Evolutionary conservation across 495 filamentous ascomycete genomes (phyloP).

Genomic region (Penicillium longicatenatum): DNA sequence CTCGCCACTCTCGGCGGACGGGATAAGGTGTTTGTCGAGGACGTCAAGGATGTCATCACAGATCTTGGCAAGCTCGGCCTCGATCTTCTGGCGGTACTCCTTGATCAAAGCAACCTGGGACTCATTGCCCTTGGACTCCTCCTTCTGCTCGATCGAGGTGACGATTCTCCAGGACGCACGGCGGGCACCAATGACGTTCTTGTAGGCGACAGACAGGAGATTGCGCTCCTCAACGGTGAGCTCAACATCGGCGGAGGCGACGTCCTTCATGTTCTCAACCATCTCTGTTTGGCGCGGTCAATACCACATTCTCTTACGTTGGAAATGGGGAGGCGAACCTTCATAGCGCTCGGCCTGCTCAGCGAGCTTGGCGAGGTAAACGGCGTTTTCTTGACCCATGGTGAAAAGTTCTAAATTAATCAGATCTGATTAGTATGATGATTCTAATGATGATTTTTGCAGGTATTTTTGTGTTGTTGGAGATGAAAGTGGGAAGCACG

Average conservation of each 20-base stretch:
- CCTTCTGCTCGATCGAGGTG: conserved; percentile 99
- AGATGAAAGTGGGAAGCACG: conserved; percentile 23
- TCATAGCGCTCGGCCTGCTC: conserved; percentile 99
- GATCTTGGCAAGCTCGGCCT: conserved; percentile 97
- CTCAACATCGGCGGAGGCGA: conserved; percentile 93
- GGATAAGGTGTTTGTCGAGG: conserved; percentile 94
- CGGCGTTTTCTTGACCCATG: conserved; percentile 99
- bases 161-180: conserved; percentile 99
- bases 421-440: conserved; percentile 14
- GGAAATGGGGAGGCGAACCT: conserved; percentile 62
- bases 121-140: conserved; percentile 99
- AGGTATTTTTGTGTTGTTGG: conserved; percentile 2
- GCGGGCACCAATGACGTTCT: conserved; percentile 99
- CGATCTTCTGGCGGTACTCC: conserved; percentile 99
- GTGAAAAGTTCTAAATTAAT: conserved; percentile 48
- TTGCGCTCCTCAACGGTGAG: conserved; percentile 99
- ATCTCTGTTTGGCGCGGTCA: conserved; percentile 67
- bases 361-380: conserved; percentile 99
- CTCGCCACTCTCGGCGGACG: conserved; percentile 93
- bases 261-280: conserved; percentile 99
- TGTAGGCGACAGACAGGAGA: conserved; percentile 98
- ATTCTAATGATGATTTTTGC: not conserved
- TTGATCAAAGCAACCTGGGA: conserved; percentile 92
- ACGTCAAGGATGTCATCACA: conserved; percentile 98
- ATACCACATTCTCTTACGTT: not conserved